Conservation (phyloP, 1,139 yeast genomes). For the Geotrichum phurueaensis region DNA sequence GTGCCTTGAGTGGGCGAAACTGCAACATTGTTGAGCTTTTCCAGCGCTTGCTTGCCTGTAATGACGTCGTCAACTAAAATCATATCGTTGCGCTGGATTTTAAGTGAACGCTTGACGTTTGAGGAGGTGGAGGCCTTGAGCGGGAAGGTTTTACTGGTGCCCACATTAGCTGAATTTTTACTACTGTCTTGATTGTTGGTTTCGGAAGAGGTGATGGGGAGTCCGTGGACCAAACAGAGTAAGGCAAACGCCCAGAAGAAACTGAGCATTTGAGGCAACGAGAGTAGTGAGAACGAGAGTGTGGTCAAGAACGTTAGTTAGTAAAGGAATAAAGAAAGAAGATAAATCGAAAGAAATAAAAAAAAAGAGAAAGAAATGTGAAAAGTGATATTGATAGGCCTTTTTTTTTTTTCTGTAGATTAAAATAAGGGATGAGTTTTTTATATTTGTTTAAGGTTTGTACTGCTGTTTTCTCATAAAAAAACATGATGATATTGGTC, state of each 20-base stretch:
- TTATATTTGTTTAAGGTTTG: neutral
- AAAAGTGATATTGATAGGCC: neutral
- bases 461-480: too few relatives aligned
- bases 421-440: neutral
- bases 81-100: neutral
- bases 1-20: constrained; percentile 14
- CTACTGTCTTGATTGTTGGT: neutral
- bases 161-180: neutral
- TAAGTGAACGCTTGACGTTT: neutral
- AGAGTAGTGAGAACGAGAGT: neutral
- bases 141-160: constrained; percentile 10
- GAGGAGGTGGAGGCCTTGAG: neutral
- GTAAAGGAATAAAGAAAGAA: neutral
- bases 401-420: neutral
- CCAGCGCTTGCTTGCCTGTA: neutral
- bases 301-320: neutral
- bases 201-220: neutral
- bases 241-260: neutral
- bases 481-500: neutral
- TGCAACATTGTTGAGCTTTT: neutral
- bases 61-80: constrained; percentile 3
- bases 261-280: neutral
- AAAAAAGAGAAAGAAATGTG: neutral
- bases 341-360: neutral
- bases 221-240: neutral